phyloP scores from a whole-genome alignment of 441 rosid genomes.

The Pelargonium cotyledonis region DNA sequence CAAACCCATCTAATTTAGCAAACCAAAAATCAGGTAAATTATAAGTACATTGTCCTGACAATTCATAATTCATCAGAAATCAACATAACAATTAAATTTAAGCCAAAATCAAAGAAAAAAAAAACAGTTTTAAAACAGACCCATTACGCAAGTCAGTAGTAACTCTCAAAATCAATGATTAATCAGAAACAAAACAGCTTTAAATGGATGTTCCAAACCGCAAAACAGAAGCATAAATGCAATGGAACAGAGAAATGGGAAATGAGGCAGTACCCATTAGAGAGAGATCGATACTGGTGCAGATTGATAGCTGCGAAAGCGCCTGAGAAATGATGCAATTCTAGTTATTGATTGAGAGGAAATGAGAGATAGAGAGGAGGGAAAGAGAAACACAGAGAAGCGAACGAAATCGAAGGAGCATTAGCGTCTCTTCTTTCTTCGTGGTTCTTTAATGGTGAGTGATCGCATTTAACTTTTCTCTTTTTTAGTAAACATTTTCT shows the following conservation, averaged over 20 bases:
- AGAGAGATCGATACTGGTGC: not conserved
- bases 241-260: not conserved
- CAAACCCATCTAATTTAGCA: not conserved
- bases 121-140: not conserved
- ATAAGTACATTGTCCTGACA: not conserved
- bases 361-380: not conserved
- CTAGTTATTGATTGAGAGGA: not conserved
- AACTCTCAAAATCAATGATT: not conserved
- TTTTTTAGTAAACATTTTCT: no score
- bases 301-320: slow-evolving; percentile 3
- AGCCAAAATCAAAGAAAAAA: not conserved
- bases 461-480: not conserved
- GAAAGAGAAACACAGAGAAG: not conserved
- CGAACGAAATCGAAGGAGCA: slow-evolving; percentile 5
- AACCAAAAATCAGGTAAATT: not conserved
- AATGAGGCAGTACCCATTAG: not conserved
- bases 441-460: not conserved
- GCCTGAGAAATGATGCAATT: not conserved
- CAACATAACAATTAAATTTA: no score
- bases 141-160: not conserved
- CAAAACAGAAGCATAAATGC: not conserved
- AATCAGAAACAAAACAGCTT: not conserved
- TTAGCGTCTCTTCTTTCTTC: not conserved
- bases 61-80: not conserved
- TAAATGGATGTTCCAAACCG: not conserved